A percentile compares a stretch with the other conserved stretches of the same genome.
Evolutionary conservation across 495 filamentous ascomycete genomes (phyloP).

Genomic region (Collariella sp.): DNA sequence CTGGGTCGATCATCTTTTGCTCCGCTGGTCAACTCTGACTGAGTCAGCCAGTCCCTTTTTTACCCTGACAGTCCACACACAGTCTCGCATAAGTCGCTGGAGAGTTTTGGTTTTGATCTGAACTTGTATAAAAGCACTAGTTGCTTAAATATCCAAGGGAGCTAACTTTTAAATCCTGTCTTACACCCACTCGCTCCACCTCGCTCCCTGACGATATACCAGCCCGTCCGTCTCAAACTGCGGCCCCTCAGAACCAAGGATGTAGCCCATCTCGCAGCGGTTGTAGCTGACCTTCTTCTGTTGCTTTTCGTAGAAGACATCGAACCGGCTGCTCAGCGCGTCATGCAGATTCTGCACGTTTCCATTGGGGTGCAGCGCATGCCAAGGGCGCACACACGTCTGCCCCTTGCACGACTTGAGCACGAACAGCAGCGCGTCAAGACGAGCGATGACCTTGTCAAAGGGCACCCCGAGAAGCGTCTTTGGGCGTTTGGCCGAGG

Average conservation of each 20-base stretch:
- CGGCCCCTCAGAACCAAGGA: slow-evolving; percentile 53
- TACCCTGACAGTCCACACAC: not conserved
- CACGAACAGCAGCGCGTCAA: slow-evolving; percentile 55
- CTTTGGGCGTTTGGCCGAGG: slow-evolving; percentile 8
- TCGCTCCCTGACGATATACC: slow-evolving; percentile 20
- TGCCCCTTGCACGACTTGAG: slow-evolving; percentile 54
- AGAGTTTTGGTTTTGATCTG: not conserved
- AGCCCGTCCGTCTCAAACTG: slow-evolving; percentile 35
- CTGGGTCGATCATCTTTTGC: slow-evolving; percentile 14
- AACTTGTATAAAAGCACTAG: not conserved
- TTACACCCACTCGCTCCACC: slow-evolving; percentile 29
- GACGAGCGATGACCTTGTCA: slow-evolving; percentile 37
- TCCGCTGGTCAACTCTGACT: not conserved
- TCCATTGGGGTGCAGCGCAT: slow-evolving; percentile 46
- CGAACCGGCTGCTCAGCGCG: slow-evolving; percentile 43
- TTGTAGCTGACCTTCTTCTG: slow-evolving; percentile 45
- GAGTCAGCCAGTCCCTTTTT: not conserved
- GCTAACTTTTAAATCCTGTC: not conserved
- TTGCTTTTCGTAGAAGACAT: slow-evolving; percentile 46
- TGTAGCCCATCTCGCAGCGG: slow-evolving; percentile 52
- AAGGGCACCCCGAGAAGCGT: slow-evolving; percentile 41
- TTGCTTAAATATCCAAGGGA: not conserved
- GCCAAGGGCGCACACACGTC: slow-evolving; percentile 53
- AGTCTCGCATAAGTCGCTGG: not conserved
- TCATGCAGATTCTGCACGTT: slow-evolving; percentile 33